Conservation (phyloP, 164 flowering plant species). For the Liriodendron chinense region DNA sequence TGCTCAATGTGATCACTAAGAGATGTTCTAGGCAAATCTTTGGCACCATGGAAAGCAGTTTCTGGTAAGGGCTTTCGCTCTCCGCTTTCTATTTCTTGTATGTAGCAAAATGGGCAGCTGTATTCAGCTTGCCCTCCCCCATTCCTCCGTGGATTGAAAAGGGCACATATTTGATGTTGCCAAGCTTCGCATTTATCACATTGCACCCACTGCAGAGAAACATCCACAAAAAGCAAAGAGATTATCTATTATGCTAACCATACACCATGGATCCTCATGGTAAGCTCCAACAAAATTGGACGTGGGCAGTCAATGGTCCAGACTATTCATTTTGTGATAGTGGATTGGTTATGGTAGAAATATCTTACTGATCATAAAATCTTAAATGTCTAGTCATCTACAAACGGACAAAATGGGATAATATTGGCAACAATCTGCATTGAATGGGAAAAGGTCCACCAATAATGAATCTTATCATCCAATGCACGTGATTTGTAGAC, state of each 20-base stretch:
- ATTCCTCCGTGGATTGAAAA: conserved; percentile 15
- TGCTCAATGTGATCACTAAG: conserved; percentile 30
- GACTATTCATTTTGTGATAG: background rate
- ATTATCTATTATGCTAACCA: background rate
- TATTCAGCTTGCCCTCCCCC: conserved; percentile 19
- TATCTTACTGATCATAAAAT: background rate
- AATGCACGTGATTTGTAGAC: background rate
- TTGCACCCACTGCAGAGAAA: conserved; percentile 27
- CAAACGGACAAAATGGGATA: background rate
- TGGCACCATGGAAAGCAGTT: conserved; percentile 19
- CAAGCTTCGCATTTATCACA: conserved; percentile 26
- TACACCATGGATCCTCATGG: background rate
- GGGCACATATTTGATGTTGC: conserved; percentile 32
- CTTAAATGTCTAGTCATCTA: background rate
- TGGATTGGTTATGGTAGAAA: background rate
- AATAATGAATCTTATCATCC: background rate
- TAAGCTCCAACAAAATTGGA: background rate
- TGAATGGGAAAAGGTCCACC: background rate
- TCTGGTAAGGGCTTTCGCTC: conserved; percentile 15
- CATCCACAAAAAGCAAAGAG: background rate
- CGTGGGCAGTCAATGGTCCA: background rate
- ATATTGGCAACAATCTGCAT: background rate
- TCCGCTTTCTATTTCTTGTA: conserved; percentile 15
- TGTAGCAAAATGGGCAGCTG: conserved; percentile 19
- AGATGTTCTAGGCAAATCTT: conserved; percentile 21